Conservation (phyloP, 2,329 filamentous ascomycete genomes). For the Ophiostoma quercus region DNA sequence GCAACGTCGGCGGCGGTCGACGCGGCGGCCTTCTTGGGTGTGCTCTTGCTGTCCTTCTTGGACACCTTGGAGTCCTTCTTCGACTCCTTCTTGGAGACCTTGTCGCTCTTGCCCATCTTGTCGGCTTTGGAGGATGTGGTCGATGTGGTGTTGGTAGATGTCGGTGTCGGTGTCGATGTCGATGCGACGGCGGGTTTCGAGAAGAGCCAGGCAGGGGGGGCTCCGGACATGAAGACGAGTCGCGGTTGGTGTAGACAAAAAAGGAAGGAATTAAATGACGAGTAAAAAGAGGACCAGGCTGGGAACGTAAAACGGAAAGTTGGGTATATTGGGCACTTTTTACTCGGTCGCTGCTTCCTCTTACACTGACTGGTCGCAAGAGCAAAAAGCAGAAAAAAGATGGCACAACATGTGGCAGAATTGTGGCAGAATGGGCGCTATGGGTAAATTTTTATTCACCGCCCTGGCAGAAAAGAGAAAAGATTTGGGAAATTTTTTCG, state of each 20-base stretch:
- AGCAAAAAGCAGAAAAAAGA: conserved; percentile 13
- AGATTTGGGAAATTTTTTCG: conserved; percentile 8
- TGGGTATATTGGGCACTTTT: conserved; percentile 11
- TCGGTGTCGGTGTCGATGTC: background rate
- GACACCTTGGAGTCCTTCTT: conserved; percentile 22
- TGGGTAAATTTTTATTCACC: conserved; percentile 16
- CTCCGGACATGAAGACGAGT: conserved; percentile 16
- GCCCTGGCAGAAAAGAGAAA: conserved; percentile 17
- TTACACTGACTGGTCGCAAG: conserved; percentile 13
- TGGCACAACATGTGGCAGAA: background rate
- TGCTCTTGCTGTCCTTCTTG: conserved; percentile 22
- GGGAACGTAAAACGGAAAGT: background rate
- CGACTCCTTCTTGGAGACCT: conserved; percentile 27
- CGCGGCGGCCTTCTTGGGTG: conserved; percentile 22
- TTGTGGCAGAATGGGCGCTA: conserved; percentile 13
- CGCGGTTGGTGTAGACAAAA: background rate
- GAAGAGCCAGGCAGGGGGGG: conserved; percentile 28
- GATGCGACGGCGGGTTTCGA: conserved; percentile 21
- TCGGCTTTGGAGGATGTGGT: background rate
- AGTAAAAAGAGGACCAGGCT: background rate
- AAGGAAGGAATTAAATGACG: background rate
- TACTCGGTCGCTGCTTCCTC: conserved; percentile 7
- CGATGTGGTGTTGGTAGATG: background rate
- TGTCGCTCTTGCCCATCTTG: conserved; percentile 25
- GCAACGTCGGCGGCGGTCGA: conserved; percentile 25